Conservation (phyloP, 495 filamentous ascomycete genomes). For the Xylaria cubensis region DNA sequence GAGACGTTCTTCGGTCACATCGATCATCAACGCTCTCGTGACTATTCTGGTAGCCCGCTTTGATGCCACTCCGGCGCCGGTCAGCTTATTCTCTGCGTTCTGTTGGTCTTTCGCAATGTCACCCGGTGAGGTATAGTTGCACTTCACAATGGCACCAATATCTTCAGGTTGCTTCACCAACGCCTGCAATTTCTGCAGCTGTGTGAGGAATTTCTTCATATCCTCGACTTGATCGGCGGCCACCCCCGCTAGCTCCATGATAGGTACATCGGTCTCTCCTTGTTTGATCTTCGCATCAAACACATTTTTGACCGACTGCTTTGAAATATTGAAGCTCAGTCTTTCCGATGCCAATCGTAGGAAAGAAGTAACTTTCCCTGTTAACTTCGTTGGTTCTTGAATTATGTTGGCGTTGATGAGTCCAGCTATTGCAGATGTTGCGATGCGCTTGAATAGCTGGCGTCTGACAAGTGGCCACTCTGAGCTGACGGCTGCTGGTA, state of each 20-base stretch:
- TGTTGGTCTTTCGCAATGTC: neutral
- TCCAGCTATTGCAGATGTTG: neutral
- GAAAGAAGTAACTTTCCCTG: neutral
- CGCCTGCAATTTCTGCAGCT: neutral
- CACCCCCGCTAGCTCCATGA: neutral
- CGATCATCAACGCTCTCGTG: neutral
- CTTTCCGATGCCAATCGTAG: neutral
- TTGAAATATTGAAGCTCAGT: neutral
- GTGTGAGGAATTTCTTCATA: neutral
- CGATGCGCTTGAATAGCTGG: neutral
- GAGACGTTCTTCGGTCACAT: neutral
- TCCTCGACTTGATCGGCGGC: neutral
- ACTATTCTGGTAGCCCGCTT: neutral
- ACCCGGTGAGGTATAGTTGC: neutral
- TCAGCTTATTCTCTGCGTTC: neutral
- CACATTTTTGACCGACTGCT: neutral
- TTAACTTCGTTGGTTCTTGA: neutral
- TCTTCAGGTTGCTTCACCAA: neutral
- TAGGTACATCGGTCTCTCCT: neutral
- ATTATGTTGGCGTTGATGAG: neutral
- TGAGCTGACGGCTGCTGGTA: neutral
- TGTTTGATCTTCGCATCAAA: neutral
- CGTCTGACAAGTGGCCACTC: neutral
- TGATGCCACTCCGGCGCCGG: neutral
- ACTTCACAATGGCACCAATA: neutral